These are phyloP conservation scores for Inga leiocalycina DNA, from an alignment of 306 rosid species.

Conservation along the genomic window DNA sequence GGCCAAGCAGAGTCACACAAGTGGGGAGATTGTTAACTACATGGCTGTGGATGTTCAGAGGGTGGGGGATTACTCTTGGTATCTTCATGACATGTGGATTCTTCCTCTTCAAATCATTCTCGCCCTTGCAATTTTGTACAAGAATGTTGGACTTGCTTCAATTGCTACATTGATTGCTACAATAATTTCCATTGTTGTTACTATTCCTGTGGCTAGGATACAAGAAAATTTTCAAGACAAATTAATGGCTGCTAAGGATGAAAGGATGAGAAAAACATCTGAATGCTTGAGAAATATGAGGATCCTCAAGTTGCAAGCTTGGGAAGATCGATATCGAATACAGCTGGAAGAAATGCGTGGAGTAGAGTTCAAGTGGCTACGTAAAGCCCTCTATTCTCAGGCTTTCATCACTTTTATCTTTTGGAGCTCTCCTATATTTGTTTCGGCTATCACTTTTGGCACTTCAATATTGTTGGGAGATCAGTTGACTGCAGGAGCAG, in stretches of 20 bases:
- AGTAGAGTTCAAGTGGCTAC: constrained; percentile 94
- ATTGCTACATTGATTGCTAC: constrained; percentile 91
- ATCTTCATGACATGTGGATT: constrained; percentile 98
- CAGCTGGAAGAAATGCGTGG: constrained; percentile 91
- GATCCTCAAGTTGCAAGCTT: constrained; percentile 97
- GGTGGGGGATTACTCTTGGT: constrained; percentile 97
- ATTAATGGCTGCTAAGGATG: constrained; percentile 97
- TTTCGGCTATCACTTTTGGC: constrained; percentile 90
- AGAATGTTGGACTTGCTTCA: constrained; percentile 95
- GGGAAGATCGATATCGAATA: constrained; percentile 86
- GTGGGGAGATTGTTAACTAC: constrained; percentile 97
- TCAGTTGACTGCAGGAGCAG: constrained; percentile 89
- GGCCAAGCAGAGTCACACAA: constrained; percentile 94
- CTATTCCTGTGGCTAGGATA: constrained; percentile 80
- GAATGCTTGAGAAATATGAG: constrained; percentile 97
- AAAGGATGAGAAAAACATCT: constrained; percentile 96
- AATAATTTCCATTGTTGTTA: constrained; percentile 80
- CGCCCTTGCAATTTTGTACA: constrained; percentile 93
- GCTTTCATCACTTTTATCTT: constrained; percentile 97
- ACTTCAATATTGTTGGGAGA: constrained; percentile 85
- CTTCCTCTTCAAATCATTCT: constrained; percentile 94
- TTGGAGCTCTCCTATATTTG: constrained; percentile 99
- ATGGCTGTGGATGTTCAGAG: constrained; percentile 99
- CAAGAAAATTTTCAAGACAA: constrained; percentile 96
- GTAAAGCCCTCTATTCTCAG: constrained; percentile 93